Base-by-base conservation (phyloP, 371 early-diverging fungal species). In the Mucor ambiguus region DNA sequence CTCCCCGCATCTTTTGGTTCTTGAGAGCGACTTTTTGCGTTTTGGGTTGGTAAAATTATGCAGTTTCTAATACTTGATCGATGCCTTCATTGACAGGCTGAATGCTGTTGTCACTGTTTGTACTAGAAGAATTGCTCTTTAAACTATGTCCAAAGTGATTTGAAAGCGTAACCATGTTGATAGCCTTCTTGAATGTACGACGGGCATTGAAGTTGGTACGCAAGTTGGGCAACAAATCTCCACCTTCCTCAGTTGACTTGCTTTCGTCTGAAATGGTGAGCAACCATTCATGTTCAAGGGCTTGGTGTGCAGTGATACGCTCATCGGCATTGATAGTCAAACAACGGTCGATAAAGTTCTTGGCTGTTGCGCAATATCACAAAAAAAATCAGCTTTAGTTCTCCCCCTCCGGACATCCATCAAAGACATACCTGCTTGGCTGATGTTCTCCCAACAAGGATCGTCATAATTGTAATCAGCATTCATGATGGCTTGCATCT, bases 161-260 rank as follows among this genome's bases (percentile, higher is more conserved):
- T 12, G 83, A 80, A 8, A 83, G 69, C 20, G 81, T 80, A 18
- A 89, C 75, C 74, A 88, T 67, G 43, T 86, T 73, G 59, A 92
- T 85, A 10, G 93, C 93, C 35, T 87, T 87, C 61, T 84, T 88
- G 80, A 92, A 87, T 22, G 89, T 90, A 33, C 87, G 82, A 63
- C 90, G 87, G 9, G 94, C 93, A 72, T 93, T 91, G 73, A 95
- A 94, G 76, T 93, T 93, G 69, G 90, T 82, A 41, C 86, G 85
- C 64, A 96, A 89, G 58, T 79, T 87, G 18, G 93, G 92, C 70
- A 95, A 80, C 58, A 96, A 74, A 70, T 92, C 84, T 20, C 71
- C 68, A 20, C 66, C 66, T n/a, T 73, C 68, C 41, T 67, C 56
- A 12, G 78, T 55, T 35, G 72, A 56, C 79, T 77, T 57, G 33